These are phyloP conservation scores for Talaromyces funiculosus DNA, from an alignment of 2,329 filamentous ascomycete species.

Conservation along the genomic window DNA sequence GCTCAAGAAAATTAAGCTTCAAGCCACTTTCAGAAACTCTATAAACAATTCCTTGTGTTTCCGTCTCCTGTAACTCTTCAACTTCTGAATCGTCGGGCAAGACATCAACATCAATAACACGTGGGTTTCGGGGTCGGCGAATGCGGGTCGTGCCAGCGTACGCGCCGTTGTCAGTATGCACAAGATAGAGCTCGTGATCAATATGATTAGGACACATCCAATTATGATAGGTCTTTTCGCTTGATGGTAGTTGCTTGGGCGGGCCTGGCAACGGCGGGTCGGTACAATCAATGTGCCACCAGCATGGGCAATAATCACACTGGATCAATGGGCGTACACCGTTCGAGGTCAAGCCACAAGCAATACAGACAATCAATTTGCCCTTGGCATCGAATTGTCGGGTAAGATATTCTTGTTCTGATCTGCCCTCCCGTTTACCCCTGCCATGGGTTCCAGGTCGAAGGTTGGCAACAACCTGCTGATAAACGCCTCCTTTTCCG, in stretches of 20 bases:
- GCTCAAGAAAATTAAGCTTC: conserved; percentile 66
- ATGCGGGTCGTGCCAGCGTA: conserved; percentile 30
- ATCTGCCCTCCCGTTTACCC: conserved; percentile 11
- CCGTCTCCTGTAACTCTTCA: conserved; percentile 53
- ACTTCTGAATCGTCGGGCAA: conserved; percentile 52
- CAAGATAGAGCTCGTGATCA: conserved; percentile 60
- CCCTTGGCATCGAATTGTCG: conserved; percentile 66
- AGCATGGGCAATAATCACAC: conserved; percentile 74
- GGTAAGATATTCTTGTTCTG: conserved; percentile 28
- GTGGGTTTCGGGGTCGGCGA: conserved; percentile 37
- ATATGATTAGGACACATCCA: conserved; percentile 89
- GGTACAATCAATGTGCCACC: conserved; percentile 91
- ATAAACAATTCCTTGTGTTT: conserved; percentile 60
- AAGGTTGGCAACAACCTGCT: conserved; percentile 52
- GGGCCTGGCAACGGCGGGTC: conserved; percentile 77
- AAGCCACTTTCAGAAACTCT: conserved; percentile 60
- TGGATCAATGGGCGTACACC: conserved; percentile 69
- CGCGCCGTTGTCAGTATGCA: conserved; percentile 49
- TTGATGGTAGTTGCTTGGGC: conserved; percentile 51
- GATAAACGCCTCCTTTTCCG: conserved; percentile 72
- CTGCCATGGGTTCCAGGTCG: conserved; percentile 20
- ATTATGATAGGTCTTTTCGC: conserved; percentile 55
- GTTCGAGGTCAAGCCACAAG: conserved; percentile 63
- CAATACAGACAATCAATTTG: conserved; percentile 69
- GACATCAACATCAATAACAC: conserved; percentile 63